Evolutionary conservation across 345 rosid species (phyloP).

Genomic region (Citrus sp.): DNA sequence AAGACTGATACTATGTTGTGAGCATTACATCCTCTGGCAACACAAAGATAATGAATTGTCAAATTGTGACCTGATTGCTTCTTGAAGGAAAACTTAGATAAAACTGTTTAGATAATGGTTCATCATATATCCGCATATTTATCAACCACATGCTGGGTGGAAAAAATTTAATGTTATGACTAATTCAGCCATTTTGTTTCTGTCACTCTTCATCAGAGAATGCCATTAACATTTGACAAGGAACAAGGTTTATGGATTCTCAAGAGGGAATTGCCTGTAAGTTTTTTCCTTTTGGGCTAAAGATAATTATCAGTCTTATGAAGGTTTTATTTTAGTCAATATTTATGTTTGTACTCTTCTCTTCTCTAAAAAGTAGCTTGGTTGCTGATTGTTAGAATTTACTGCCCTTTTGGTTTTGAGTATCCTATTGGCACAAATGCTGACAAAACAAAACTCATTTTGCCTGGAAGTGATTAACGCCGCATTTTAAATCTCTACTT

Average conservation of each 20-base stretch:
- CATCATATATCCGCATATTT: not conserved
- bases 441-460: not conserved
- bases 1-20: not conserved
- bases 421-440: not conserved
- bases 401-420: not conserved
- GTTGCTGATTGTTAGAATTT: not conserved
- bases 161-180: too few species aligned
- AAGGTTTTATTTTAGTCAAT: not conserved
- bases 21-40: not conserved
- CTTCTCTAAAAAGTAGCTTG: not conserved
- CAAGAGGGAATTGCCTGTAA: slow-evolving; percentile 65
- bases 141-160: not conserved
- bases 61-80: not conserved
- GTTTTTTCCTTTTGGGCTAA: slow-evolving; percentile 12
- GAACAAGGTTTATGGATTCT: slow-evolving; percentile 63
- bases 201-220: slow-evolving; percentile 40
- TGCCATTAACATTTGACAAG: slow-evolving; percentile 61
- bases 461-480: not conserved
- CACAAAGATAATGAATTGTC: not conserved
- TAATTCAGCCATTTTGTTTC: not conserved
- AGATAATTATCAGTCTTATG: not conserved
- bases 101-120: not conserved
- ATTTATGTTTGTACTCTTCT: not conserved
- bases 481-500: not conserved
- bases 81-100: not conserved